Percentiles rank a stretch among this genome's conserved stretches.
phyloP scores from a whole-genome alignment of 306 rosid species.

The Lablab purpureus region DNA sequence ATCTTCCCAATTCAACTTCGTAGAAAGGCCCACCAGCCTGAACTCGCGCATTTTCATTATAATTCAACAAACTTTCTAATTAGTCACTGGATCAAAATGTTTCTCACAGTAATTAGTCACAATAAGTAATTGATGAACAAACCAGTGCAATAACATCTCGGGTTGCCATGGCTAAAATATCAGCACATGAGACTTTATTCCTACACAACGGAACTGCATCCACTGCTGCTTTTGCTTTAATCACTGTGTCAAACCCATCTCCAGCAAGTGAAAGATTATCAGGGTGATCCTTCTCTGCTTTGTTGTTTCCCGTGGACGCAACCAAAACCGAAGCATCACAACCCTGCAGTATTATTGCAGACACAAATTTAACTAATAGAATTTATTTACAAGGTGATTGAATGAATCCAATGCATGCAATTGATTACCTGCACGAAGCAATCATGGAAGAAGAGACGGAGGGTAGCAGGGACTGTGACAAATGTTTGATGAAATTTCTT shows the following conservation, averaged over 20 bases:
- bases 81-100: neutral
- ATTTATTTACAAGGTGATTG: neutral
- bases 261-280: conserved; percentile 88
- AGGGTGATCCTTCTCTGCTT: conserved; percentile 83
- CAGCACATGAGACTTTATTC: conserved; percentile 88
- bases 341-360: conserved; percentile 53
- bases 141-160: conserved; percentile 79
- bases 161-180: conserved; percentile 82
- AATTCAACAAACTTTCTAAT: neutral
- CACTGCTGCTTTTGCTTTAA: conserved; percentile 77
- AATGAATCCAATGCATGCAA: conserved; percentile 17
- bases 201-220: conserved; percentile 70
- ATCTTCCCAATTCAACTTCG: conserved; percentile 81
- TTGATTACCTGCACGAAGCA: conserved; percentile 76
- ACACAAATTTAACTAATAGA: neutral
- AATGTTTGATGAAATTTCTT: conserved; percentile 81
- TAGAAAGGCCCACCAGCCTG: conserved; percentile 86
- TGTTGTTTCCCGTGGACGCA: conserved; percentile 57
- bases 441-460: conserved; percentile 96
- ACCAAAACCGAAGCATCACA: conserved; percentile 77
- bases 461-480: conserved; percentile 82
- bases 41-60: conserved; percentile 21
- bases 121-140: neutral
- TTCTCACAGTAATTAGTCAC: neutral
- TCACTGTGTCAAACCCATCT: conserved; percentile 86